Percentiles rank a stretch among this genome's conserved stretches.
phyloP scores from a whole-genome alignment of 208 protist species.

The Crithidia acanthocephali region DNA sequence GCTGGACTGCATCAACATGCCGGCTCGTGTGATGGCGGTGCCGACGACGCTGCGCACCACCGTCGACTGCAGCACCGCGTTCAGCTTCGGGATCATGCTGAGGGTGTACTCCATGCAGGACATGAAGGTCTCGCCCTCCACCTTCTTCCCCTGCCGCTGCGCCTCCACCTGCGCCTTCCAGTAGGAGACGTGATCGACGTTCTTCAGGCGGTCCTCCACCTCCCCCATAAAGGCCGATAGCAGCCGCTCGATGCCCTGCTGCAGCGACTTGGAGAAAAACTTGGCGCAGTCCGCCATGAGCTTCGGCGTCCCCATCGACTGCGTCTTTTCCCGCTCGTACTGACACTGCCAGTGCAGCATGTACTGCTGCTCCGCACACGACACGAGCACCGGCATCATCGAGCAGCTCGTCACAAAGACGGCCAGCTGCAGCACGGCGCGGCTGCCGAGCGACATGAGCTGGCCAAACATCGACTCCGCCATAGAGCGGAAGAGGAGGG shows the following conservation, averaged over 20 bases:
- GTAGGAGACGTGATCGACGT: constrained; percentile 53
- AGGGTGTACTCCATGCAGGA: constrained; percentile 77
- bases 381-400: constrained; percentile 77
- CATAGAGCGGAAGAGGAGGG: constrained; percentile 86
- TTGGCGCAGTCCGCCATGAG: constrained; percentile 68
- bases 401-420: constrained; percentile 84
- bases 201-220: constrained; percentile 61
- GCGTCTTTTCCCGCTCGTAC: constrained; percentile 57
- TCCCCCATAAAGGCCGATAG: constrained; percentile 65
- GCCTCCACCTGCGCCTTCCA: constrained; percentile 70
- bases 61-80: constrained; percentile 60
- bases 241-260: constrained; percentile 80
- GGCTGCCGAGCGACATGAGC: constrained; percentile 57
- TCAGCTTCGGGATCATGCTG: constrained; percentile 66
- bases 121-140: constrained; percentile 44
- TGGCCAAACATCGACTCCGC: constrained; percentile 71
- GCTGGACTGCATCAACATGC: constrained; percentile 65
- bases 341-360: constrained; percentile 78
- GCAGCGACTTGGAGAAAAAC: constrained; percentile 73
- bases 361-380: constrained; percentile 89
- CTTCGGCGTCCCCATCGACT: constrained; percentile 72
- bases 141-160: constrained; percentile 30
- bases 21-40: constrained; percentile 69
- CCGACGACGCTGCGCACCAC: constrained; percentile 81
- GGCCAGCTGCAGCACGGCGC: constrained; percentile 66